Percentiles rank a stretch among this genome's conserved stretches.
phyloP scores from a whole-genome alignment of 2,329 filamentous ascomycete genomes.

The Clonostachys rhizophaga region DNA sequence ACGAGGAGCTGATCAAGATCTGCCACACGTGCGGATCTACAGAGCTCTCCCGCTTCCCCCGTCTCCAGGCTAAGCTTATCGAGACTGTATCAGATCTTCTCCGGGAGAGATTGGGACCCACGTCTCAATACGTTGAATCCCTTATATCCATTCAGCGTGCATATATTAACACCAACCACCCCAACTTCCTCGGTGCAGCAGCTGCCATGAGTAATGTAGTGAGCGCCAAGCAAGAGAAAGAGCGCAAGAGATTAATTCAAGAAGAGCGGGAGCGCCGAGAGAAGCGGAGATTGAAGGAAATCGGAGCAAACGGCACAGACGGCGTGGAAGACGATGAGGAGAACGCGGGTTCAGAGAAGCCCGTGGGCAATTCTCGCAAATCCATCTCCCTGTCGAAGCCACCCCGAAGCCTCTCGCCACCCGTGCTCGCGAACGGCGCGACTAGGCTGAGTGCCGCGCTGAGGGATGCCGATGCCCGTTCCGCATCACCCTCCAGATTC shows the following conservation, averaged over 20 bases:
- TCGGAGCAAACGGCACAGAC: conserved; percentile 74
- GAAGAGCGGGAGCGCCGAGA: conserved; percentile 87
- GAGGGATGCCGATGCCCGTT: conserved; percentile 53
- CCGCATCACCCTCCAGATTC: conserved; percentile 44
- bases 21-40: conserved; percentile 97
- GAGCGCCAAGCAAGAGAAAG: conserved; percentile 88
- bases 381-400: conserved; percentile 25
- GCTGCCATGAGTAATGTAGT: conserved; percentile 98
- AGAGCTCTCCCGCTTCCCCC: conserved; percentile 85
- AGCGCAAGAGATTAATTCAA: conserved; percentile 73
- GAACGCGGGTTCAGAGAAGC: conserved; percentile 39
- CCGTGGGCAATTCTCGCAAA: conserved; percentile 40
- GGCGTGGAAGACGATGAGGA: conserved; percentile 63
- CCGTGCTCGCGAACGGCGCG: conserved; percentile 64
- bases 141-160: conserved; percentile 95
- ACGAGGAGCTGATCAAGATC: conserved; percentile 98
- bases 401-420: conserved; percentile 78
- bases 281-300: conserved; percentile 75
- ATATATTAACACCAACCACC: conserved; percentile 99
- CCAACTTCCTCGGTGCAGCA: conserved; percentile 94
- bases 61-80: conserved; percentile 93
- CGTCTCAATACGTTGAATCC: conserved; percentile 89
- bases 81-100: conserved; percentile 96
- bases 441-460: conserved; percentile 58
- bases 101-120: conserved; percentile 84